phyloP scores from a whole-genome alignment of 768 basidiomycete species.

The Podaxis carcinomalis region DNA sequence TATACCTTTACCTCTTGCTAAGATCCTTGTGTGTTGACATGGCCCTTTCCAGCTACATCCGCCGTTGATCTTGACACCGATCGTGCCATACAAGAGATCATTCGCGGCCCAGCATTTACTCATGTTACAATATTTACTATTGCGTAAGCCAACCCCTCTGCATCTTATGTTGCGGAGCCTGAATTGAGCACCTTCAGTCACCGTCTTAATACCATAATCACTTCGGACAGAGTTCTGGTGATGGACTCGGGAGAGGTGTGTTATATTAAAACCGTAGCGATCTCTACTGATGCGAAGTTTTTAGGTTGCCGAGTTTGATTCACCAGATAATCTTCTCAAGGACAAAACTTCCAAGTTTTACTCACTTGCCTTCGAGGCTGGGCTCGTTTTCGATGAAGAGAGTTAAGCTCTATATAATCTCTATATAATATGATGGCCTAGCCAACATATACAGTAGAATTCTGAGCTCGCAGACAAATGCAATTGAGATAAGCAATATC shows the following conservation, averaged over 20 bases:
- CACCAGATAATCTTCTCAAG: conserved; percentile 9
- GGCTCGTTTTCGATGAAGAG: neutral
- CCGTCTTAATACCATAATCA: conserved; percentile 79
- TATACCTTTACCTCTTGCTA: conserved; percentile 18
- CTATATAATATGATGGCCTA: no score
- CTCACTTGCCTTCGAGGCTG: conserved; percentile 7
- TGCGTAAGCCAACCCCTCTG: conserved; percentile 47
- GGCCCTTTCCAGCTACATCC: conserved; percentile 58
- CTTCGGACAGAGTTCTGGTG: conserved; percentile 78
- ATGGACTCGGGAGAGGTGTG: conserved; percentile 72
- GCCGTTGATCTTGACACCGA: conserved; percentile 92
- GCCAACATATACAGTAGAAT: no score
- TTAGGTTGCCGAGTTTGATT: conserved; percentile 13
- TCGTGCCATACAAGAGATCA: conserved; percentile 82
- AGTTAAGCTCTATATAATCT: neutral
- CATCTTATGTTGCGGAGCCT: neutral
- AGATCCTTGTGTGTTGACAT: neutral
- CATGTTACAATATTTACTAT: conserved; percentile 84
- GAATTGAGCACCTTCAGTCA: conserved; percentile 39
- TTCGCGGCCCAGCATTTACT: conserved; percentile 72
- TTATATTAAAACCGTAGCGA: neutral
- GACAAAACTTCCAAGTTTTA: conserved; percentile 6
- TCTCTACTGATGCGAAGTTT: neutral
- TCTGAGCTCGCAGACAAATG: no score
- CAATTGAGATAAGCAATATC: no score